Percentiles rank a stretch among this genome's conserved stretches.
Evolutionary conservation across 179 eudicot genomes (phyloP).

Genomic region (Silene noctiflora): DNA sequence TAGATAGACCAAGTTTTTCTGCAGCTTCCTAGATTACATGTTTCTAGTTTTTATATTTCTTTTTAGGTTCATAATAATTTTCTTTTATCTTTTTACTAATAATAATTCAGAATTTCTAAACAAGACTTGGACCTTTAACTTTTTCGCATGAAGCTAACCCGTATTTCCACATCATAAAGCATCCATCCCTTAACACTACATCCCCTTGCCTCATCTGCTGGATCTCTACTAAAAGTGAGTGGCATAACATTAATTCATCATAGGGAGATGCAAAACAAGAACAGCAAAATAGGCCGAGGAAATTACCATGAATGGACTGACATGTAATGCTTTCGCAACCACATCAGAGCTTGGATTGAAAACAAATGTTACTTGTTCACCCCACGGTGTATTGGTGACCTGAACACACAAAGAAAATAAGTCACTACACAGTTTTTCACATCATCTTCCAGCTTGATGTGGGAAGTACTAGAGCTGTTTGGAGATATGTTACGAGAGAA

Average conservation of each 20-base stretch:
- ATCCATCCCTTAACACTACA: neutral
- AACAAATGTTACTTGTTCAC: slow-evolving; percentile 73
- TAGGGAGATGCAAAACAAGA: neutral
- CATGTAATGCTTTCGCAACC: slow-evolving; percentile 83
- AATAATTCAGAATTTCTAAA: neutral
- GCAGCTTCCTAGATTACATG: neutral
- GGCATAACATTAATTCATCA: neutral
- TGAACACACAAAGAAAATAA: slow-evolving; percentile 27
- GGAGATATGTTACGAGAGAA: neutral
- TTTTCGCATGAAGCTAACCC: neutral
- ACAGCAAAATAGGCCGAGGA: slow-evolving; percentile 4
- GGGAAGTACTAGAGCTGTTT: too few species aligned
- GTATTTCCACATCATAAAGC: neutral
- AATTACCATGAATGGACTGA: slow-evolving; percentile 93
- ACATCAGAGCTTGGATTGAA: slow-evolving; percentile 66
- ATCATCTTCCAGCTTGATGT: neutral
- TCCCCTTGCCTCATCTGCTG: neutral
- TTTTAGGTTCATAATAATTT: neutral
- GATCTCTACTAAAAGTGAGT: neutral
- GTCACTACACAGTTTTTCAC: slow-evolving; percentile 1
- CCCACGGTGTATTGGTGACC: slow-evolving; percentile 99
- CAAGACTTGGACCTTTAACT: neutral
- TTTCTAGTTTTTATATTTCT: too few species aligned
- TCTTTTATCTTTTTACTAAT: too few species aligned
- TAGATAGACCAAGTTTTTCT: too few species aligned